Evolutionary conservation across 2,329 filamentous ascomycete genomes (phyloP).

Genomic region (Pyrenochaeta sp.): DNA sequence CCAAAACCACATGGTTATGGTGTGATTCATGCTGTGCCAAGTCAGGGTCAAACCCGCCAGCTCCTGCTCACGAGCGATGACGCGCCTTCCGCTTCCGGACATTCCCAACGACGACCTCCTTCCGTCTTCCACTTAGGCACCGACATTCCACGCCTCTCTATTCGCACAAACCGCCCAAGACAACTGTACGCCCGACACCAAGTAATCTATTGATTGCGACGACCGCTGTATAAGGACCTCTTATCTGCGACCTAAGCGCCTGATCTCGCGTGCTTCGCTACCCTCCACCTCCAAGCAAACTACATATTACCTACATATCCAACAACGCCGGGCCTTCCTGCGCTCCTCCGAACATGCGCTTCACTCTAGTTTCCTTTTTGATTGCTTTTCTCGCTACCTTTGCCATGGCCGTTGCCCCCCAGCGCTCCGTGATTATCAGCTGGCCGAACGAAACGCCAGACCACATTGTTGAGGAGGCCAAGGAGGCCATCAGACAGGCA

Average conservation of each 20-base stretch:
- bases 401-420: conserved; percentile 65
- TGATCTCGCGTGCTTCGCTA: neutral
- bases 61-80: conserved; percentile 6
- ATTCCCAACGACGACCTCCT: conserved; percentile 1
- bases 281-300: no score
- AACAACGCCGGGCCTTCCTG: conserved; percentile 1
- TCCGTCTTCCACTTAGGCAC: conserved; percentile 8
- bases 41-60: no score
- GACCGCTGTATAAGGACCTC: neutral
- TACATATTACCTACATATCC: neutral
- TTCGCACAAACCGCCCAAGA: neutral
- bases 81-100: conserved; percentile 17
- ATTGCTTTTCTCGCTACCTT: conserved; percentile 65
- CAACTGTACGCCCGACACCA: neutral
- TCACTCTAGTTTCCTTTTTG: conserved; percentile 64
- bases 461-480: conserved; percentile 73
- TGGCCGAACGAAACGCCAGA: conserved; percentile 75
- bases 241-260: neutral
- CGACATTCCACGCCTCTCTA: conserved; percentile 8
- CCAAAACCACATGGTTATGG: no score
- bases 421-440: conserved; percentile 79
- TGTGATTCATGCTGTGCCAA: no score
- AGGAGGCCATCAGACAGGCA: conserved; percentile 71
- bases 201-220: neutral
- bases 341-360: conserved; percentile 67